Evolutionary conservation across 2,329 filamentous ascomycete species (phyloP).

Genomic region (Rhinocladiella similis): DNA sequence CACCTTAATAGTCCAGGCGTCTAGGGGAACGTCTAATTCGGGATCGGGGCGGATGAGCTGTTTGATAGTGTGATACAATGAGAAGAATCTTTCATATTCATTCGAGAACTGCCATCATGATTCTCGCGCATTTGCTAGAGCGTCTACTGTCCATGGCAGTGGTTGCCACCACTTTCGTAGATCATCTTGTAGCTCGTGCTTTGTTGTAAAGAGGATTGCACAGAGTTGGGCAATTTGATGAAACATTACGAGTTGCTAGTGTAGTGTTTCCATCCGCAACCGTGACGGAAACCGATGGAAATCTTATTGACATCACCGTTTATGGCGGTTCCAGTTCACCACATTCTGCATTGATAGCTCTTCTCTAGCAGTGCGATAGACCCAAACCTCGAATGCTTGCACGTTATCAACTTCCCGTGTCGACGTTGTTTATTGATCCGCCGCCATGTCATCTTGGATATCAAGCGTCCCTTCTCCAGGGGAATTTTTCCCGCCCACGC

Average conservation of each 20-base stretch:
- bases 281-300: background rate
- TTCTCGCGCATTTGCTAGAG: too few species aligned
- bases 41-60: background rate
- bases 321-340: background rate
- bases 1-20: slow-evolving; percentile 6
- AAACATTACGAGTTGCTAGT: background rate
- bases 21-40: background rate
- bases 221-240: too few species aligned
- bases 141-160: too few species aligned
- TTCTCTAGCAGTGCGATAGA: background rate
- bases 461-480: slow-evolving; percentile 30
- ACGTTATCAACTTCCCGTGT: background rate
- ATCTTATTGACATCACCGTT: background rate
- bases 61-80: background rate
- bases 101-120: background rate
- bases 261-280: background rate
- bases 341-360: background rate
- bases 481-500: slow-evolving; percentile 41
- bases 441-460: slow-evolving; percentile 24
- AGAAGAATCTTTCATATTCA: background rate
- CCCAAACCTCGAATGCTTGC: background rate
- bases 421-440: background rate
- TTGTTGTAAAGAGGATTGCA: too few species aligned
- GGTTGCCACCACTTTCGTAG: too few species aligned
- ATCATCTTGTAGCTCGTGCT: too few species aligned